Conservation (phyloP, 306 rosid species). For the Sesbania bispinosa region DNA sequence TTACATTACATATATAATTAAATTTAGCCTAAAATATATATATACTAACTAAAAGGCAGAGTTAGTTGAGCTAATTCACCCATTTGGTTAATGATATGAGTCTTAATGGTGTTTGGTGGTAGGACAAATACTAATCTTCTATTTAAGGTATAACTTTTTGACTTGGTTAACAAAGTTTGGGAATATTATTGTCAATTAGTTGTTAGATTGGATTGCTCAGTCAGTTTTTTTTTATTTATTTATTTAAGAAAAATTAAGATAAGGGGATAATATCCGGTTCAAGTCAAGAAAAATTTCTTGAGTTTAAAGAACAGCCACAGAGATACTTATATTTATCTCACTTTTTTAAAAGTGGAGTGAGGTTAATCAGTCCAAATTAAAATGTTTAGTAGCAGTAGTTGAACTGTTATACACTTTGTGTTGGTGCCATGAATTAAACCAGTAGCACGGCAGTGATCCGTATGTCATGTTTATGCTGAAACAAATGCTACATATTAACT, state of each 20-base stretch:
- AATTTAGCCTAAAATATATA: constrained; percentile 1
- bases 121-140: constrained; percentile 22
- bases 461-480: constrained; percentile 1
- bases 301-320: too few species aligned
- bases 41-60: background rate
- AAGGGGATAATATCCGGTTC: too few species aligned
- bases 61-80: constrained; percentile 35
- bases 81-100: constrained; percentile 26
- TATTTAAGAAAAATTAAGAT: too few species aligned
- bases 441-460: background rate
- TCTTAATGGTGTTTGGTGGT: constrained; percentile 1
- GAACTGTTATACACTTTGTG: background rate
- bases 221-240: too few species aligned
- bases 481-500: constrained; percentile 3
- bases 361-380: constrained; percentile 21
- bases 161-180: constrained; percentile 20
- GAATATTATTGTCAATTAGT: constrained; percentile 18
- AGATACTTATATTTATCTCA: too few species aligned
- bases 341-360: too few species aligned
- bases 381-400: constrained; percentile 18
- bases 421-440: constrained; percentile 3
- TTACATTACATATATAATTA: background rate
- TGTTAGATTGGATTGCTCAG: constrained; percentile 13
- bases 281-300: too few species aligned
- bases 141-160: constrained; percentile 18